Evolutionary conservation across 2,329 filamentous ascomycete species (phyloP).

Genomic region (Aspergillus tubingensis): DNA sequence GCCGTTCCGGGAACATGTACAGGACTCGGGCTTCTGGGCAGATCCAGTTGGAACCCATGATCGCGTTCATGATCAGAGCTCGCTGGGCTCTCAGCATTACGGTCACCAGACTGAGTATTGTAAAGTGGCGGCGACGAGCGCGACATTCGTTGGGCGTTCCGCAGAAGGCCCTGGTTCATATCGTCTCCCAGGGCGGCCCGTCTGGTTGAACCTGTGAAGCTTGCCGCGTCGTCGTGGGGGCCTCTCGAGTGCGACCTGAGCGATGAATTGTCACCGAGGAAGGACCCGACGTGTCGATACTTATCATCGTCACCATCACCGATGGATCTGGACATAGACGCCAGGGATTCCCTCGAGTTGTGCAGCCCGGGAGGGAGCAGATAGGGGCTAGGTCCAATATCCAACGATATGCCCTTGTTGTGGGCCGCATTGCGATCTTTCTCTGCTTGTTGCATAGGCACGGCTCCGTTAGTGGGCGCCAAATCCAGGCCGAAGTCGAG

Average conservation of each 20-base stretch:
- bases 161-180: constrained; percentile 55
- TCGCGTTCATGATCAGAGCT: constrained; percentile 20
- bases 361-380: constrained; percentile 83
- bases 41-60: constrained; percentile 23
- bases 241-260: constrained; percentile 40
- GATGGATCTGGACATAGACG: constrained; percentile 77
- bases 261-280: constrained; percentile 51
- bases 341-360: constrained; percentile 79
- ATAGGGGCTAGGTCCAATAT: constrained; percentile 74
- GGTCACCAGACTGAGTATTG: constrained; percentile 21
- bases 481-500: constrained; percentile 85
- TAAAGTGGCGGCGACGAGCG: constrained; percentile 50
- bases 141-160: constrained; percentile 61
- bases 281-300: constrained; percentile 66
- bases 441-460: constrained; percentile 59
- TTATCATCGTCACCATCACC: constrained; percentile 73
- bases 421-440: constrained; percentile 43
- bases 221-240: constrained; percentile 52
- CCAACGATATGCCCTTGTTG: constrained; percentile 58
- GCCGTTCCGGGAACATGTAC: constrained; percentile 18
- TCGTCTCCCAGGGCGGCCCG: constrained; percentile 45
- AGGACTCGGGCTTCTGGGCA: constrained; percentile 25
- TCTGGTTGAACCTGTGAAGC: constrained; percentile 54
- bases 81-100: constrained; percentile 7
- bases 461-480: constrained; percentile 37